These are phyloP conservation scores for Gilbertella persicaria DNA, from an alignment of 371 early-diverging fungal species.

Conservation along the genomic window DNA sequence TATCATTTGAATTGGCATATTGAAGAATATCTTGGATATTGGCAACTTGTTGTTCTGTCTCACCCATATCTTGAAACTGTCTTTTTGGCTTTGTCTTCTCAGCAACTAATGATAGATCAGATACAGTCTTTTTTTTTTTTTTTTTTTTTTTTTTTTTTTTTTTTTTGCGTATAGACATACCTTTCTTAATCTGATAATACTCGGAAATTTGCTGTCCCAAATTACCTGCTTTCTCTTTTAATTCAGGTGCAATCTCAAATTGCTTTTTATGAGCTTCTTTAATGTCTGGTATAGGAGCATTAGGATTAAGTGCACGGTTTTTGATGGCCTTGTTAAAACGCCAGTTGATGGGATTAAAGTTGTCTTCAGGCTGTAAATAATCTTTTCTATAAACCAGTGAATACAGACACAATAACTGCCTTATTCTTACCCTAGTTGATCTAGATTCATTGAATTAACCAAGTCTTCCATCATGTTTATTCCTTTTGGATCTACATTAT, in stretches of 20 bases:
- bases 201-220: slow-evolving; percentile 39
- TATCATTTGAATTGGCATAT: not conserved
- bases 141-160: not conserved
- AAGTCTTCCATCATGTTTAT: slow-evolving; percentile 9
- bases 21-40: slow-evolving; percentile 13
- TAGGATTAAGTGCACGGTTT: slow-evolving; percentile 55
- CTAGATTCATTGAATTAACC: slow-evolving; percentile 14
- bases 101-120: not conserved
- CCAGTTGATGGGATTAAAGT: slow-evolving; percentile 65
- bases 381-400: slow-evolving; percentile 20
- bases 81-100: slow-evolving; percentile 2
- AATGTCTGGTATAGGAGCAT: slow-evolving; percentile 54
- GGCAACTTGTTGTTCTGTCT: slow-evolving; percentile 1
- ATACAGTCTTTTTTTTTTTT: not conserved
- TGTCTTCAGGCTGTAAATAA: slow-evolving; percentile 42
- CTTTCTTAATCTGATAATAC: slow-evolving; percentile 52
- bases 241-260: not conserved
- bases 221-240: slow-evolving; percentile 33
- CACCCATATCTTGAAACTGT: not conserved
- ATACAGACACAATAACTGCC: not conserved
- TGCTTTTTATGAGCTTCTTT: slow-evolving; percentile 16
- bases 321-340: slow-evolving; percentile 58
- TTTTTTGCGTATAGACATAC: slow-evolving; percentile 18
- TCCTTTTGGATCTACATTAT: not conserved
- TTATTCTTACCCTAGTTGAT: slow-evolving; percentile 6